Evolutionary conservation across 2,329 filamentous ascomycete species (phyloP).

Genomic region (Phialocephala sp.): DNA sequence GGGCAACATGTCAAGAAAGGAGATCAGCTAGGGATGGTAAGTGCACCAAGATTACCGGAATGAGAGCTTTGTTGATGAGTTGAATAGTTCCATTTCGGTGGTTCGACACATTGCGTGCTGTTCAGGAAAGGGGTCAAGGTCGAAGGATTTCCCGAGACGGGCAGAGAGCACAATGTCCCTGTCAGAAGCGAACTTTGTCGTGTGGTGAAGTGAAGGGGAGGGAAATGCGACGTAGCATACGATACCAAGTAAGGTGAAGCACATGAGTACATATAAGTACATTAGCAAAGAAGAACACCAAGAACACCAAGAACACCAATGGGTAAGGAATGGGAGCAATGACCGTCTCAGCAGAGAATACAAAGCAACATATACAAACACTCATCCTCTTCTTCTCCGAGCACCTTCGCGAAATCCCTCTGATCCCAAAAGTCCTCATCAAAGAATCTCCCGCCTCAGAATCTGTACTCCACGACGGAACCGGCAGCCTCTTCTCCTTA

Average conservation of each 20-base stretch:
- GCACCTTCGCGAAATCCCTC: neutral
- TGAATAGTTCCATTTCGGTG: constrained; percentile 80
- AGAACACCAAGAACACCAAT: too few relatives aligned
- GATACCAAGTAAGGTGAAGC: neutral
- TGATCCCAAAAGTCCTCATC: neutral
- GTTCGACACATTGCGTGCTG: constrained; percentile 64
- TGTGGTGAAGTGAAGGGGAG: neutral
- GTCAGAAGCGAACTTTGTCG: constrained; percentile 6
- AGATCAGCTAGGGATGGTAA: constrained; percentile 45
- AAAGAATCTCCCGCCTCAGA: neutral
- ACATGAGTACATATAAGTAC: too few relatives aligned
- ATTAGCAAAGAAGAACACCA: too few relatives aligned
- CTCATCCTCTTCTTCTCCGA: neutral
- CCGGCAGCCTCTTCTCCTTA: neutral
- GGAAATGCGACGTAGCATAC: neutral
- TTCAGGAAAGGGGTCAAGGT: constrained; percentile 6
- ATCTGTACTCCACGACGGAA: neutral
- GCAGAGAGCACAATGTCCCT: constrained; percentile 3
- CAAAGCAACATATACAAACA: neutral
- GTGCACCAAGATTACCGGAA: neutral
- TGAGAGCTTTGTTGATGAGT: constrained; percentile 56
- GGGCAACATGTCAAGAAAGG: constrained; percentile 72
- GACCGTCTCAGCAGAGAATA: too few relatives aligned
- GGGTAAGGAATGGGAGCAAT: too few relatives aligned
- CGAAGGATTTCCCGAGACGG: neutral